Percentiles rank a stretch among this genome's conserved stretches.
These are phyloP conservation scores for Myriangium duriaei DNA, from an alignment of 2,329 filamentous ascomycete species.

Conservation along the genomic window DNA sequence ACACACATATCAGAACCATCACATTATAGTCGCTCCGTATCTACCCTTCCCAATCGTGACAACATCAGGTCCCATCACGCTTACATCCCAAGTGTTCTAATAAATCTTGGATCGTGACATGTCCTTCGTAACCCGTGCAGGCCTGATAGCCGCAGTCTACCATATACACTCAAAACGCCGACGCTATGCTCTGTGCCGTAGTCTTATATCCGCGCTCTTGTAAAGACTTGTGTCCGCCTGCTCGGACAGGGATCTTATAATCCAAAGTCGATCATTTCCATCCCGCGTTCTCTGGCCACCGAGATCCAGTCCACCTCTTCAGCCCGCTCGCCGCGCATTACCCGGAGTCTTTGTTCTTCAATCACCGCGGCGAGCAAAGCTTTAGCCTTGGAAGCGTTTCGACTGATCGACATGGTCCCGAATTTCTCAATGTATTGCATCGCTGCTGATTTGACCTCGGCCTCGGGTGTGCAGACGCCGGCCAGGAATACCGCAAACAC, in stretches of 20 bases:
- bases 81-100: no score
- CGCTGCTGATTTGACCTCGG: slow-evolving; percentile 33
- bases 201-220: no score
- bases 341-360: slow-evolving; percentile 33
- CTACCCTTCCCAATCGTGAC: no score
- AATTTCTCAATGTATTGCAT: slow-evolving; percentile 37
- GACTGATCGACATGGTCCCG: slow-evolving; percentile 36
- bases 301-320: slow-evolving; percentile 40
- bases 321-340: slow-evolving; percentile 27
- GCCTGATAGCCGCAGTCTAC: no score
- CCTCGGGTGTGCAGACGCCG: slow-evolving; percentile 31
- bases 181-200: no score
- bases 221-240: no score
- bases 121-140: no score
- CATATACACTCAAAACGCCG: no score
- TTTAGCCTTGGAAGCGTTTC: slow-evolving; percentile 34
- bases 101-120: no score
- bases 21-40: no score
- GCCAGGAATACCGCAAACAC: slow-evolving; percentile 45
- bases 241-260: slow-evolving; percentile 30
- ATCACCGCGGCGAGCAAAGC: slow-evolving; percentile 36
- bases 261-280: slow-evolving; percentile 41
- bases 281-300: slow-evolving; percentile 32
- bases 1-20: no score
- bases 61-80: no score